Evolutionary conservation across 768 basidiomycete genomes (phyloP).

Genomic region (Xerocomus brunneocitrinus): DNA sequence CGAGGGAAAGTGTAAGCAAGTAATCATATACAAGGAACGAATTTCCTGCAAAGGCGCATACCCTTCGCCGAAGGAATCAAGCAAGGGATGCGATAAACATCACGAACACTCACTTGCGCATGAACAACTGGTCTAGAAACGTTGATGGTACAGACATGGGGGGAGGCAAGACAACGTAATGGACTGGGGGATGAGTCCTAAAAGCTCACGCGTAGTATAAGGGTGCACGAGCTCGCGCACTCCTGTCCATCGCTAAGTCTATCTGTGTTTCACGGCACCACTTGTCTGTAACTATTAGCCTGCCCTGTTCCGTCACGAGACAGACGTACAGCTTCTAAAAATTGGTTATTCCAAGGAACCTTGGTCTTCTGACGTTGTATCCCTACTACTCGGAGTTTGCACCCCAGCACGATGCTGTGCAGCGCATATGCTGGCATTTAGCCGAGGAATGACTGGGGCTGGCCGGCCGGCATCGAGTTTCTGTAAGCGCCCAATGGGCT

Average conservation of each 20-base stretch:
- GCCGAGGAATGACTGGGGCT: no score
- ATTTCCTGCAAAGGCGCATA: conserved; percentile 14
- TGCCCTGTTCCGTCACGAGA: background rate
- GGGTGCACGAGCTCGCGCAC: background rate
- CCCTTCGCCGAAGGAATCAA: conserved; percentile 2
- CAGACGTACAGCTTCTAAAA: background rate
- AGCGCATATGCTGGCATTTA: background rate
- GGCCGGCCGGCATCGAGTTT: no score
- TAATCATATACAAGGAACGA: conserved; percentile 26
- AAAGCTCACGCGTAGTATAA: background rate
- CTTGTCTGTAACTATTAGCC: background rate
- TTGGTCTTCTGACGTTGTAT: background rate
- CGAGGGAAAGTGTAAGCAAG: conserved; percentile 22
- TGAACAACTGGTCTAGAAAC: background rate
- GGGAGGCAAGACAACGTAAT: background rate
- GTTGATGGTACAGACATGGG: conserved; percentile 3
- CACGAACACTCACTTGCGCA: conserved; percentile 1
- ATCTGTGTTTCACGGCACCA: background rate
- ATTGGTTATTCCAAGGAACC: background rate
- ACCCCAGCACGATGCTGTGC: background rate
- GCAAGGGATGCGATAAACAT: background rate
- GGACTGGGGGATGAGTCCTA: background rate
- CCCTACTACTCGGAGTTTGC: background rate
- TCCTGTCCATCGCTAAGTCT: background rate
- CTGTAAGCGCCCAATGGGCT: no score